These are phyloP conservation scores for Diversispora epigaea DNA, from an alignment of 192 early-diverging fungal genomes.

Conservation along the genomic window DNA sequence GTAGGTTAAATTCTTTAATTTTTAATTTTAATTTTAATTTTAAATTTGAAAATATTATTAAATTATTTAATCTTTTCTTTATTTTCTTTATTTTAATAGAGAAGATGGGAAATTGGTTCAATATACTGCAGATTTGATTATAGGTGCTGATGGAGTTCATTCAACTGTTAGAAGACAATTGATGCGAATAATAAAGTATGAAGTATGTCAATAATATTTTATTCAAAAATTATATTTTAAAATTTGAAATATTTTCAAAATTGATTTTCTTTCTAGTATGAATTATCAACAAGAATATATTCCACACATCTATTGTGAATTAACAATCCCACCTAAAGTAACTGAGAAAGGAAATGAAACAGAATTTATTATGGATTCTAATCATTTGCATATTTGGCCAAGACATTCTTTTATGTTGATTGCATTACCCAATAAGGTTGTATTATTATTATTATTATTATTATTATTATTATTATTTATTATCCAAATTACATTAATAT, in stretches of 20 bases:
- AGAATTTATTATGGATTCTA: constrained; percentile 82
- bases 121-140: constrained; percentile 69
- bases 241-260: neutral
- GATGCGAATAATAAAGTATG: constrained; percentile 73
- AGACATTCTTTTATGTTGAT: constrained; percentile 96
- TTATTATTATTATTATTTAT: too few species aligned
- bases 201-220: neutral
- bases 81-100: constrained; percentile 30
- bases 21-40: constrained; percentile 26
- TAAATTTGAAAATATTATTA: constrained; percentile 10
- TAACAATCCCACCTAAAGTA: constrained; percentile 74
- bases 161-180: constrained; percentile 77
- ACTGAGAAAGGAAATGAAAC: constrained; percentile 48
- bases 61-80: too few species aligned
- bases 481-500: too few species aligned
- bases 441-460: too few species aligned
- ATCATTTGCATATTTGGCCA: constrained; percentile 98
- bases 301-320: constrained; percentile 88
- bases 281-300: constrained; percentile 89
- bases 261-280: constrained; percentile 49
- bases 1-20: constrained; percentile 26
- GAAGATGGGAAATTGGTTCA: constrained; percentile 42
- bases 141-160: constrained; percentile 90
- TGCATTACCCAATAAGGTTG: constrained; percentile 87
- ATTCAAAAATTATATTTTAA: neutral